phyloP scores from a whole-genome alignment of 2,329 filamentous ascomycete genomes.

The Periconia digitata region DNA sequence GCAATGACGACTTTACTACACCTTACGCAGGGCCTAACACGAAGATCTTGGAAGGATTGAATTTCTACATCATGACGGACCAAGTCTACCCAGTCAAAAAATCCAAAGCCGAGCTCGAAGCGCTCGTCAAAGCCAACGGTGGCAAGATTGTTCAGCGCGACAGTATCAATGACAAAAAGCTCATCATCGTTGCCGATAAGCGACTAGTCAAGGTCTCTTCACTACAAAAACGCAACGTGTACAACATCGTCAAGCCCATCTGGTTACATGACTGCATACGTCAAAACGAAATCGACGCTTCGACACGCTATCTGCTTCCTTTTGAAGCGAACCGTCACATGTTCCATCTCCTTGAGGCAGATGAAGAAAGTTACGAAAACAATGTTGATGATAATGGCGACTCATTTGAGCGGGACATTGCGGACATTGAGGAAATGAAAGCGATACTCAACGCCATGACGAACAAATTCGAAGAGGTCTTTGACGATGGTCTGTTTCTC shows the following conservation, averaged over 20 bases:
- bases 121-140: constrained; percentile 79
- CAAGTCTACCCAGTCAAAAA: constrained; percentile 69
- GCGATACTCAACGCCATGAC: constrained; percentile 42
- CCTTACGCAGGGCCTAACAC: constrained; percentile 61
- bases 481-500: constrained; percentile 23
- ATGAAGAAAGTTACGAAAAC: constrained; percentile 56
- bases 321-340: constrained; percentile 68
- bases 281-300: constrained; percentile 58
- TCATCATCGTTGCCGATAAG: constrained; percentile 78
- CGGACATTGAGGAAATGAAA: constrained; percentile 61
- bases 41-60: constrained; percentile 71
- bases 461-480: constrained; percentile 16
- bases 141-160: constrained; percentile 77
- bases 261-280: constrained; percentile 85
- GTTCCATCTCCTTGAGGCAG: constrained; percentile 65
- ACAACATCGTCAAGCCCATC: constrained; percentile 73
- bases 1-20: constrained; percentile 51
- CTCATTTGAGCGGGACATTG: constrained; percentile 74
- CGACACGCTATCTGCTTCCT: constrained; percentile 63
- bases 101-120: constrained; percentile 76
- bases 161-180: constrained; percentile 57
- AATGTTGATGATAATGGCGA: constrained; percentile 80
- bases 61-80: constrained; percentile 84
- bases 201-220: constrained; percentile 79
- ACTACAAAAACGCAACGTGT: constrained; percentile 69